Evolutionary conservation across 371 early-diverging fungal species (phyloP), one percentile per base, ranked within the genome.

Genomic region (Mucor circinelloides): DNA sequence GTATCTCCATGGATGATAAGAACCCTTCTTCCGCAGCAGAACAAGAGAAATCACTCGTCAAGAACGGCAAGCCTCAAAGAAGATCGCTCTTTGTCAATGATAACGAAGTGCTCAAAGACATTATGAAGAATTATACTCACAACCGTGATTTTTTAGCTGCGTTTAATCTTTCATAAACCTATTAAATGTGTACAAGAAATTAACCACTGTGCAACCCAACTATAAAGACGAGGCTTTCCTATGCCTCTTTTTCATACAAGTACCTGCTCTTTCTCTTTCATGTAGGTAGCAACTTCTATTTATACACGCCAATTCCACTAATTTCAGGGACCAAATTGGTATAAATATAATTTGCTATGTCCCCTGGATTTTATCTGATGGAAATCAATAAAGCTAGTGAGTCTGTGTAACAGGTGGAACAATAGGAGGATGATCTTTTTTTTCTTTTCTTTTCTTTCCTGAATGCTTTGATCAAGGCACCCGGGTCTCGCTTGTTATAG

Each of bases 21-120:
- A 54, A 19, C 19, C 21, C 48, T 5, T 58, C 74, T 17, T 71
- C 63, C 28, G 73, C 64, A 32, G 67, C 63, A 19, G 67, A 66
- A 28, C 25, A 46, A 9, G 13, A 44, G 28, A 48, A 57, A 32
- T 56, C 36, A 12, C 56, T 19, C 10, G 60, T 59, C 31, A 59
- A 58, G 13, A 62, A 56, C n/a, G 52, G 60, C 30, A 67, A 72
- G 31, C 50, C 58, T 34, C 79, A 81, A 50, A 73, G 84, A 46
- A 68, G 81, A 60, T 84, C 84, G 1, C 66, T 81, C 31, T 84
- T 77, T 69, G 81, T 84, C 13, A 84, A 72, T 56, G 84, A 84
- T 27, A 81, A 84, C 52, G 78, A 64, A 17, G 79, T 84, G 1
- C 66, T 84, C 56, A 79, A 70, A 42, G 81, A 84, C 21, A 75